Base-by-base conservation (phyloP, 176 grass and related monocot species). In the Elymus sibiricus region DNA sequence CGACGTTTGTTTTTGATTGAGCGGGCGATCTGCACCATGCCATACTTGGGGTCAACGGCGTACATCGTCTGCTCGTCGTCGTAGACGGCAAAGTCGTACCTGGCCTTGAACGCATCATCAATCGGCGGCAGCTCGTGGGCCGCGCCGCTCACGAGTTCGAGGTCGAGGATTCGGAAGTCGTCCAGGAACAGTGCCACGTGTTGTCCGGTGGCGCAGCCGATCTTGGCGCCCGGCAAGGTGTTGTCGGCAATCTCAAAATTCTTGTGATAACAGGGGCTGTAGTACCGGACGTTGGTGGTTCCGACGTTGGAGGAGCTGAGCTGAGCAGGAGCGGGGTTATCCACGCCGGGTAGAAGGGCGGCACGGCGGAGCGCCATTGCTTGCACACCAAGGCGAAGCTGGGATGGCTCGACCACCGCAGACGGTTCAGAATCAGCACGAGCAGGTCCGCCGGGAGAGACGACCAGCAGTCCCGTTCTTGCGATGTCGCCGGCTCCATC, bases 271-370 rank as follows among this genome's bases (percentile, higher is more conserved):
- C 59, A 85, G 15, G 76, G 82, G 42, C 82, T 85, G 12, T 89
- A 89, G 87, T 65, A 89, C 19, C 76, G 82, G 19, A 75, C 17
- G 22, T 74, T 62, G 40, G 77, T 58, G 1, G 82, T 29, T 40
- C 75, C 79, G 29, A 83, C 51, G 4, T 51, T 8, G 6, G 40
- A 42, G 55, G 75, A 8, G 65, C 37, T 84, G 62, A 89, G 55
- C 5, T 84, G 62, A 89, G 55, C 5, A 89, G 39, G 6, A 89
- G 15, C 0, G 74, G 87, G 27, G 64, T 79, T 19, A 89, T 27
- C 74, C 58, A 83, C 38, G 66, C 81, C 12, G 74, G 87, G 75
- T 79, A 89, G 29, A 64, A 78, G 56, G 74, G 81, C n/a, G 63
- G 37, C 35, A 39, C 34, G 34, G 67, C 67, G 19, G 87, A 84